A percentile compares a stretch with the other conserved stretches of the same genome.
Conservation (phyloP, 352 stramenopile genomes). For the Phytophthora cryptogea region DNA sequence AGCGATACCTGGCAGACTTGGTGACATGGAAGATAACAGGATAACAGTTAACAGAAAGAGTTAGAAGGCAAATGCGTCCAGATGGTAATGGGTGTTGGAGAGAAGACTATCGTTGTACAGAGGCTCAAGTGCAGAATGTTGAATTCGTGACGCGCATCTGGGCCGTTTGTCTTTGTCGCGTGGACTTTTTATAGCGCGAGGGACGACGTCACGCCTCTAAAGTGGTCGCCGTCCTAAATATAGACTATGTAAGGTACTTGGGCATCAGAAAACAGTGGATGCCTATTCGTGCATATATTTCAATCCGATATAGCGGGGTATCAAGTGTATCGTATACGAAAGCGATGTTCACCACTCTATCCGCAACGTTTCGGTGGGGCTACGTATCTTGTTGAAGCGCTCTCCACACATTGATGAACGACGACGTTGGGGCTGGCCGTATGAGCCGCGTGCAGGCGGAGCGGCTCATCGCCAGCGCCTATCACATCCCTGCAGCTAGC, state of each 20-base stretch:
- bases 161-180: conserved; percentile 5
- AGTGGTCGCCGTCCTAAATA: too few species aligned
- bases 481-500: conserved; percentile 29
- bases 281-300: too few species aligned
- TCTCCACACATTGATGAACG: conserved; percentile 1
- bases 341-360: too few species aligned
- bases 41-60: neutral
- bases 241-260: too few species aligned
- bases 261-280: too few species aligned
- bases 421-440: neutral
- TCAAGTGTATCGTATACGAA: too few species aligned
- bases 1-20: neutral
- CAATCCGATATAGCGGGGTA: too few species aligned
- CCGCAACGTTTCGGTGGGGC: conserved; percentile 11
- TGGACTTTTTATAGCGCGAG: conserved; percentile 1
- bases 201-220: neutral
- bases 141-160: conserved; percentile 5
- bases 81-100: too few species aligned
- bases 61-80: neutral
- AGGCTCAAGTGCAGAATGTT: conserved; percentile 7
- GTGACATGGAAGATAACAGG: neutral
- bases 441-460: conserved; percentile 56
- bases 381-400: conserved; percentile 2
- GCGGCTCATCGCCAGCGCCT: conserved; percentile 43
- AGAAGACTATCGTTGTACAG: neutral